Evolutionary conservation across 225 moss, liverwort and hornwort species (phyloP).

Genomic region (Neckera pumila): DNA sequence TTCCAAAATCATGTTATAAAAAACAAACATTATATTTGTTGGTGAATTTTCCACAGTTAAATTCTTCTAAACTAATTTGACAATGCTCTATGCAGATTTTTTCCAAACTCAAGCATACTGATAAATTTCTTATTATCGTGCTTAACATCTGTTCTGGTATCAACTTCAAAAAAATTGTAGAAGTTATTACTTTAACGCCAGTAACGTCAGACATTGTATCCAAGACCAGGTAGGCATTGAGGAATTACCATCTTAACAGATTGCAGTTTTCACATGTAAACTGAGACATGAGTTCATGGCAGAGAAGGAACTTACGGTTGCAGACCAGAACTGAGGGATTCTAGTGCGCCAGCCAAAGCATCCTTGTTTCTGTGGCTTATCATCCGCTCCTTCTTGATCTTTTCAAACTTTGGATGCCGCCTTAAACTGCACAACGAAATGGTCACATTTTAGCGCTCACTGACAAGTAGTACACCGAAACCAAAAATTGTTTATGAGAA

Average conservation of each 20-base stretch:
- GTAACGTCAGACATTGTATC: background rate
- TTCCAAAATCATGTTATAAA: background rate
- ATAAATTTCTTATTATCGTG: no score
- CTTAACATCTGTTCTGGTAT: background rate
- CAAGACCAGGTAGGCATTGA: background rate
- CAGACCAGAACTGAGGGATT: slow-evolving; percentile 59
- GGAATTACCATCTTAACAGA: background rate
- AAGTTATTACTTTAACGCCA: background rate
- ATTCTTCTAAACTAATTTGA: background rate
- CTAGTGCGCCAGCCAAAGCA: slow-evolving; percentile 47
- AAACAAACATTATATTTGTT: background rate
- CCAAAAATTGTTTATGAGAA: background rate
- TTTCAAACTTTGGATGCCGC: slow-evolving; percentile 64
- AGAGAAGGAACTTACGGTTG: slow-evolving; percentile 53
- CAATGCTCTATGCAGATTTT: background rate
- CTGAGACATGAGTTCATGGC: background rate
- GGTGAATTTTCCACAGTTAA: background rate
- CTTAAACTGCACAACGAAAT: slow-evolving; percentile 39
- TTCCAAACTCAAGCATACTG: no score
- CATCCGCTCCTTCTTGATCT: slow-evolving; percentile 31
- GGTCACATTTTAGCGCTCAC: background rate
- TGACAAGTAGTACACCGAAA: background rate
- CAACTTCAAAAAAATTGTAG: background rate
- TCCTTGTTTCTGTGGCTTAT: slow-evolving; percentile 29
- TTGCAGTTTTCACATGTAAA: background rate